These are phyloP conservation scores for Tillandsia leiboldiana DNA, from an alignment of 176 grass and related monocot genomes.

Conservation along the genomic window DNA sequence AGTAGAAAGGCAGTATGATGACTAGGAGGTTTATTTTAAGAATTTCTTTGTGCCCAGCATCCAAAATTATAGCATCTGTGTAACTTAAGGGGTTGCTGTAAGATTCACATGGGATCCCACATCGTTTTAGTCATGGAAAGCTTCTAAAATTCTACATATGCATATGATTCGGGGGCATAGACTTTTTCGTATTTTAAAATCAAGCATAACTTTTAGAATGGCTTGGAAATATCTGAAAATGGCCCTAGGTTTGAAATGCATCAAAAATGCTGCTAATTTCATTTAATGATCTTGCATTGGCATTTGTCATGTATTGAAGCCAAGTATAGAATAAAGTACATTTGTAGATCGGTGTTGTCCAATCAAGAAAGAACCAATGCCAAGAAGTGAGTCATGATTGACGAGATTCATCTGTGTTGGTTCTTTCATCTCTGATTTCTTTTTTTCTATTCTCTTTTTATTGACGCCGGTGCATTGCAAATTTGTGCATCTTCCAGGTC, in stretches of 20 bases:
- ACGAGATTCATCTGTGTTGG: not conserved
- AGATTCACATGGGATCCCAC: too few species aligned
- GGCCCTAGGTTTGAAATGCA: not conserved
- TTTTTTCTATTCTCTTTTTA: not conserved
- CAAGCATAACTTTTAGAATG: too few species aligned
- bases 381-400: not conserved
- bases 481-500: slow-evolving; percentile 26
- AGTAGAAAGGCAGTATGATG: too few species aligned
- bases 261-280: not conserved
- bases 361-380: not conserved
- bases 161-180: too few species aligned
- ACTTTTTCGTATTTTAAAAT: too few species aligned
- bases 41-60: too few species aligned
- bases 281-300: not conserved
- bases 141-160: too few species aligned
- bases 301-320: not conserved
- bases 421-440: not conserved
- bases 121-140: too few species aligned
- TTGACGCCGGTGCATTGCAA: not conserved
- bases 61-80: too few species aligned
- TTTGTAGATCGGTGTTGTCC: not conserved
- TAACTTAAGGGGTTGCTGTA: too few species aligned
- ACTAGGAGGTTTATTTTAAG: too few species aligned
- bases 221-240: too few species aligned
- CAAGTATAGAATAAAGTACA: not conserved